Percentiles rank a stretch among this genome's conserved stretches.
Evolutionary conservation across 768 basidiomycete genomes (phyloP).

Genomic region (Dioszegia hungarica): DNA sequence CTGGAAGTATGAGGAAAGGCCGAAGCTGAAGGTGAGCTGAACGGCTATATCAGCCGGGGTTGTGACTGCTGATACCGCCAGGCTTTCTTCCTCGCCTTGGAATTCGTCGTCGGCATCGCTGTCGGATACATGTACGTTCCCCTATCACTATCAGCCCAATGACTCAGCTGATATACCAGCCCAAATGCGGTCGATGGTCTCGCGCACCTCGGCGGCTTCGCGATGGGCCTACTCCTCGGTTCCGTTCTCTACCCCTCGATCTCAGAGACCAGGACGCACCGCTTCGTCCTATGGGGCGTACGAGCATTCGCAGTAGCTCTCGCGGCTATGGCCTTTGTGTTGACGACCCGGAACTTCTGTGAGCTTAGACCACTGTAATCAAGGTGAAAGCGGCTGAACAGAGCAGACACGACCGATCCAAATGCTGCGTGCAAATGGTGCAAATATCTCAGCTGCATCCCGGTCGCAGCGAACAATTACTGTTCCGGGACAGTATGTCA

Average conservation of each 20-base stretch:
- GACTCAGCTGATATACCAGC: constrained; percentile 4
- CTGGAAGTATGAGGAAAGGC: constrained; percentile 82
- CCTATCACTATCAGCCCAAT: too few relatives aligned
- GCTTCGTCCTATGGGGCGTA: constrained; percentile 65
- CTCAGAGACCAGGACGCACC: constrained; percentile 69
- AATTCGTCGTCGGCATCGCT: constrained; percentile 78
- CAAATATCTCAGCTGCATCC: constrained; percentile 84
- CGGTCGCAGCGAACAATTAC: constrained; percentile 54
- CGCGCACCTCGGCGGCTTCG: constrained; percentile 67
- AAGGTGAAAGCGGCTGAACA: background rate
- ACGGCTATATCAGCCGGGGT: background rate
- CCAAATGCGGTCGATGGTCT: constrained; percentile 81
- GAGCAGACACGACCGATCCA: constrained; percentile 36
- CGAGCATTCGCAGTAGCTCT: constrained; percentile 70
- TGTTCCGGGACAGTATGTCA: constrained; percentile 48
- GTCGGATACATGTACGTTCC: constrained; percentile 54
- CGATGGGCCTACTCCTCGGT: constrained; percentile 62
- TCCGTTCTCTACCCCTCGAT: constrained; percentile 86
- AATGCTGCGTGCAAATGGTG: constrained; percentile 76
- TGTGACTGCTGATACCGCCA: constrained; percentile 42
- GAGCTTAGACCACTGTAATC: constrained; percentile 4
- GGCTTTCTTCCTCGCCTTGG: constrained; percentile 78
- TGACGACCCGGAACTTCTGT: constrained; percentile 80
- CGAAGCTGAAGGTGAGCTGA: constrained; percentile 64
- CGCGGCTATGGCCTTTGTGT: constrained; percentile 71